Evolutionary conservation across 805 yeast genomes (phyloP), one percentile per base, ranked within the genome.

Genomic region (Myxozyma geophila): DNA sequence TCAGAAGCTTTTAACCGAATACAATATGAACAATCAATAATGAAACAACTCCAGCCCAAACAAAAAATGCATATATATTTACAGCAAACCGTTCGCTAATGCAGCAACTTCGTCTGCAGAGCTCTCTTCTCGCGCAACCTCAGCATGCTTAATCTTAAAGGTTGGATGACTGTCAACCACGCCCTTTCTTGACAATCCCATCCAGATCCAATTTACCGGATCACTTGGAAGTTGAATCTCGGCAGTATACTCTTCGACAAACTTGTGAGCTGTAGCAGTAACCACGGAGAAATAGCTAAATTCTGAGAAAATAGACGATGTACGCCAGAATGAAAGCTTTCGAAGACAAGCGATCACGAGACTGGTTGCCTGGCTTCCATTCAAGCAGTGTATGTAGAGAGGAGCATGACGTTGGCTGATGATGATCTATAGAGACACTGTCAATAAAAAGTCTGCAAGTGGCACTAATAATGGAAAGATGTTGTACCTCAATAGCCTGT

Each of bases 311-410:
- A 93, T 92, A 0, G 97, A 87, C 2, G 91, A 90, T 7, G 89
- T 83, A 9, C 95, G 87, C 99, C 99, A 95, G 70, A 88, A 85
- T 33, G 90, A 88, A 19, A 89, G 77, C 69, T 89, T 89, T 41
- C 99, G 77, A 44, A 92, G 77, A 73, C 98, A 92, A 3, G 97
- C 98, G 28, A 93, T 83, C 1, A 90, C 85, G 52, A 95, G 78
- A 28, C 93, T 85, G 0, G 96, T 90, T 1, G 90, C 88, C 67
- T 90, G 92, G 9, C 96, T 92, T 0, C 98, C 98, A 72, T 91
- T 92, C 33, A 87, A 77, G 74, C 98, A 93, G 75, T 93, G 97
- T 5, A 93, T 74, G 73, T 89, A 92, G 1, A 88, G 78, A 0
- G 98, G 97, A 10, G 87, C 83, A 67, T 81, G 77, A 19, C 82